Conservation (phyloP, 176 grass and related monocot species). For the Lolium rigidum region DNA sequence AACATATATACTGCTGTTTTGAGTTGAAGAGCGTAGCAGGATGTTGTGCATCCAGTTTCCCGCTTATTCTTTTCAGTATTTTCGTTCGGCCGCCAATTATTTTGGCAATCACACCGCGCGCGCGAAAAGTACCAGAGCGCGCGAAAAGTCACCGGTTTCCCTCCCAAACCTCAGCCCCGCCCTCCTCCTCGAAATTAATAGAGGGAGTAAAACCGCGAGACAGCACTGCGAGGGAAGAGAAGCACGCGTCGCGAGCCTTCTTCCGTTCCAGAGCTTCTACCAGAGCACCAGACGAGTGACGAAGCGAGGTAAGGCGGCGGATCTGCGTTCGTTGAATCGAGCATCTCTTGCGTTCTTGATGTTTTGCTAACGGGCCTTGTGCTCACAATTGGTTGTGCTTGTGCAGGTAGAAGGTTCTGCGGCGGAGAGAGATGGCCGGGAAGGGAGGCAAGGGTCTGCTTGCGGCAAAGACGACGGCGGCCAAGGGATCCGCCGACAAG, state of each 20-base stretch:
- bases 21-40: too few species aligned
- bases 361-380: background rate
- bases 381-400: background rate
- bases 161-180: background rate
- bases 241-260: background rate
- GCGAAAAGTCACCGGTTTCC: slow-evolving; percentile 12
- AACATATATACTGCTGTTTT: too few species aligned
- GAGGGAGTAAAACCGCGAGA: background rate
- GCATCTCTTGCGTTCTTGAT: background rate
- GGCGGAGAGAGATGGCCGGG: slow-evolving; percentile 44
- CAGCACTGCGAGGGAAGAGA: background rate
- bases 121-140: background rate
- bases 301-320: background rate
- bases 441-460: slow-evolving; percentile 81
- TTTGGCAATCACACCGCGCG: background rate
- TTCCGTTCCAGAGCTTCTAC: background rate
- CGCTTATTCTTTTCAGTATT: background rate
- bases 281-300: background rate
- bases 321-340: background rate
- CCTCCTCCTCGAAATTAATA: slow-evolving; percentile 8
- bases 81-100: background rate
- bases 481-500: slow-evolving; percentile 58
- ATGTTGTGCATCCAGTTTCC: too few species aligned
- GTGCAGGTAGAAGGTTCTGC: background rate
- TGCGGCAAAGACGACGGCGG: slow-evolving; percentile 75